Evolutionary conservation across 345 rosid genomes (phyloP).

Genomic region (Brassica rapa): DNA sequence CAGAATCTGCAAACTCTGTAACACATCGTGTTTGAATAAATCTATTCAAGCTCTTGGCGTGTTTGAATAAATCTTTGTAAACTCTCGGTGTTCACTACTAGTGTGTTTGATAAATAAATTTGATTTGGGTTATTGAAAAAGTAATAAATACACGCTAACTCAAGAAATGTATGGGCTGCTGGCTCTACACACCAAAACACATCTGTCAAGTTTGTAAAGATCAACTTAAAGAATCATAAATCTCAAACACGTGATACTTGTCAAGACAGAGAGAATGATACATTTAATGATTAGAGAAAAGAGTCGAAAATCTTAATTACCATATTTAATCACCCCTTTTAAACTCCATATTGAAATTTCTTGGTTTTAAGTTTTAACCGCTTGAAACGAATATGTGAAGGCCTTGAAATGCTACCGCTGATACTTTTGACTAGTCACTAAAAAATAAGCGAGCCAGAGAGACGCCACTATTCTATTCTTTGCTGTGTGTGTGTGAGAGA

Average conservation of each 20-base stretch:
- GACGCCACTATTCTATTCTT: conserved; percentile 25
- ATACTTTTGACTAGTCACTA: neutral
- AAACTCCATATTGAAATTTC: conserved; percentile 11
- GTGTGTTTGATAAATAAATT: neutral
- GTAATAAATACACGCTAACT: neutral
- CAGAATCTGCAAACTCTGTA: conserved; percentile 4
- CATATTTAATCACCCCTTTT: conserved; percentile 30
- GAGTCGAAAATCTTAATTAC: neutral
- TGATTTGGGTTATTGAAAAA: neutral
- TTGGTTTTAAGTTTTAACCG: conserved; percentile 32
- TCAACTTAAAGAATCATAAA: conserved; percentile 10
- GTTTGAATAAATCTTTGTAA: conserved; percentile 20
- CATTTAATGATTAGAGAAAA: conserved; percentile 1
- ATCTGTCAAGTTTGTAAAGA: conserved; percentile 23
- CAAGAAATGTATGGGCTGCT: conserved; percentile 26
- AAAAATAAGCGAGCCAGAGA: neutral
- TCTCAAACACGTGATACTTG: neutral
- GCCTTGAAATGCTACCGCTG: conserved; percentile 11
- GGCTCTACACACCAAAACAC: conserved; percentile 21
- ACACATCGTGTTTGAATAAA: conserved; percentile 13
- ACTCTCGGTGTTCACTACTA: neutral
- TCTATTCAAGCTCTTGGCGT: neutral
- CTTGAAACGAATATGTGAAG: conserved; percentile 14
- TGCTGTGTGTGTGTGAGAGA: conserved; percentile 7
- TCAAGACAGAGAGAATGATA: neutral